Percentiles rank a stretch among this genome's conserved stretches.
phyloP scores from a whole-genome alignment of 257 asterid genomes.

The Solanum sparsipilum region DNA sequence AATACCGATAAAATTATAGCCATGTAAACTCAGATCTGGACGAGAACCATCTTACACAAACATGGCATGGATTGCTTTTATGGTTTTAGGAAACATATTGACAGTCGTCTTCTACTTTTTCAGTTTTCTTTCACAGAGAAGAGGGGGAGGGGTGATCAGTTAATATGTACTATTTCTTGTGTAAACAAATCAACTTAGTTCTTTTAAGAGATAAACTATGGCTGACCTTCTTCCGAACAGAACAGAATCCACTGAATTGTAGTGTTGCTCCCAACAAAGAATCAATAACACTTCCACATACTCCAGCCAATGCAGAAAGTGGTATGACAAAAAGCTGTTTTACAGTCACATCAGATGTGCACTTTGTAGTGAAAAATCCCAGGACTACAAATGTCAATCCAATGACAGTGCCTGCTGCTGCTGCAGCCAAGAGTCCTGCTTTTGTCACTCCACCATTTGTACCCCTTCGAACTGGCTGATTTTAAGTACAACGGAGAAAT shows the following conservation, averaged over 20 bases:
- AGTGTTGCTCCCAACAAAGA: slow-evolving; percentile 91
- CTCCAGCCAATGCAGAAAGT: slow-evolving; percentile 69
- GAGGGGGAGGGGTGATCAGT: not conserved
- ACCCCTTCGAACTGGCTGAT: slow-evolving; percentile 84
- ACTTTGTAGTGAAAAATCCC: slow-evolving; percentile 60
- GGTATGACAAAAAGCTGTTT: slow-evolving; percentile 76
- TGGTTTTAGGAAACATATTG: not conserved
- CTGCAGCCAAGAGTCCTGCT: slow-evolving; percentile 83
- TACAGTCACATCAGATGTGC: slow-evolving; percentile 37
- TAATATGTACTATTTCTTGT: not conserved
- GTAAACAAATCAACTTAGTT: not conserved
- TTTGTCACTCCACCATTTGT: slow-evolving; percentile 93
- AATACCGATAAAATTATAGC: not conserved
- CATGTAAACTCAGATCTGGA: not conserved
- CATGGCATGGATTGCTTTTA: not conserved
- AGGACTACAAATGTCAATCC: slow-evolving; percentile 58
- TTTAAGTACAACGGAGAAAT: not conserved
- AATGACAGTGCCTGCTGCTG: slow-evolving; percentile 65
- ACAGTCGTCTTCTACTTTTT: not conserved
- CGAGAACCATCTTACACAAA: not conserved
- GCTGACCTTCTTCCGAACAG: slow-evolving; percentile 78
- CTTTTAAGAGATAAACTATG: not conserved
- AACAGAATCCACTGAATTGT: slow-evolving; percentile 89
- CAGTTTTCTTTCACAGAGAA: not conserved
- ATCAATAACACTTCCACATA: slow-evolving; percentile 77